These are phyloP conservation scores for Saturnispora dispora DNA, from an alignment of 805 yeast species.

Conservation along the genomic window DNA sequence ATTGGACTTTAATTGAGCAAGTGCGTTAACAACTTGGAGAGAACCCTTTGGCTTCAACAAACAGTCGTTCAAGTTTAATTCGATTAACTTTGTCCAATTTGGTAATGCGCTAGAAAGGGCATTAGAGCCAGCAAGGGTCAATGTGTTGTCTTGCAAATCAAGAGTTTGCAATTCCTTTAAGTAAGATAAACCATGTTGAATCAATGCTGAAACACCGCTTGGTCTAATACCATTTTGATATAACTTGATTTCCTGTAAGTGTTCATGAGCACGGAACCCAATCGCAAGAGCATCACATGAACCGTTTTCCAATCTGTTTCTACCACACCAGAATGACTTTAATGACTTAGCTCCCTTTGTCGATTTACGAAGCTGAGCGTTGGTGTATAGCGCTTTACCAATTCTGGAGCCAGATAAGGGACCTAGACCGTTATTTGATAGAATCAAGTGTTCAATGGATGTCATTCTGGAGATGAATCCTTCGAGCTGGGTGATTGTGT, in stretches of 20 bases:
- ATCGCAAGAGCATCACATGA: constrained; percentile 77
- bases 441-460: constrained; percentile 64
- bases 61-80: constrained; percentile 84
- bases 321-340: constrained; percentile 89
- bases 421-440: constrained; percentile 96
- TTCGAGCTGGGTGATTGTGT: constrained; percentile 86
- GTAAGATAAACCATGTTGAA: constrained; percentile 59
- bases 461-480: constrained; percentile 61
- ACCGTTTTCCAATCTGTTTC: constrained; percentile 95
- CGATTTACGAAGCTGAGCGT: constrained; percentile 43
- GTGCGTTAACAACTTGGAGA: constrained; percentile 28
- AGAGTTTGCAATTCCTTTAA: constrained; percentile 54
- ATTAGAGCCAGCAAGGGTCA: constrained; percentile 59
- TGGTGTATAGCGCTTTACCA: constrained; percentile 71
- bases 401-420: constrained; percentile 95
- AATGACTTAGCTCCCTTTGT: constrained; percentile 35
- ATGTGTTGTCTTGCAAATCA: constrained; percentile 93
- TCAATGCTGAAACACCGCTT: constrained; percentile 70
- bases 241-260: constrained; percentile 59
- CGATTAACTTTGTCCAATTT: constrained; percentile 60
- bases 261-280: constrained; percentile 71
- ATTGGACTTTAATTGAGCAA: constrained; percentile 30
- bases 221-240: constrained; percentile 98
- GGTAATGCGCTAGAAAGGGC: constrained; percentile 54
- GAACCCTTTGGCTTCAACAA: constrained; percentile 76